Conservation (phyloP, 164 flowering plant genomes). For the Hamamelis virginiana region DNA sequence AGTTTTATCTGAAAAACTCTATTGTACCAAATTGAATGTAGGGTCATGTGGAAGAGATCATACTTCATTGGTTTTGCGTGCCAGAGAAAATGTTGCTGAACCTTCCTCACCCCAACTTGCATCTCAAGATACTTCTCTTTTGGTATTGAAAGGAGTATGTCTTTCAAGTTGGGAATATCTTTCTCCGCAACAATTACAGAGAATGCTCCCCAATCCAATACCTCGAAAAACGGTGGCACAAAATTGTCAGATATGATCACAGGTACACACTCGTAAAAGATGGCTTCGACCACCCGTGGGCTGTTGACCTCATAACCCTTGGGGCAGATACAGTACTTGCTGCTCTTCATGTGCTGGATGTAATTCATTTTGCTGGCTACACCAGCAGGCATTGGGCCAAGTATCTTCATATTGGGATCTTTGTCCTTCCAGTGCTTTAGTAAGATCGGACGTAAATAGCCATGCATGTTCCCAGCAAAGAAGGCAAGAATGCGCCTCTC, state of each 20-base stretch:
- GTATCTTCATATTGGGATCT: conserved; percentile 59
- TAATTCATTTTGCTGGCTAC: conserved; percentile 67
- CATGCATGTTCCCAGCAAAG: conserved; percentile 68
- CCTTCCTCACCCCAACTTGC: conserved; percentile 58
- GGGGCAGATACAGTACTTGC: conserved; percentile 69
- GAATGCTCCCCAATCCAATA: conserved; percentile 58
- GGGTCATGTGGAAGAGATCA: conserved; percentile 68
- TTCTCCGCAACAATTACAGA: conserved; percentile 59
- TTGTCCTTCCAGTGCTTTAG: conserved; percentile 56
- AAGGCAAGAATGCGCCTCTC: conserved; percentile 56
- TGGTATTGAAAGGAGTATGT: conserved; percentile 47
- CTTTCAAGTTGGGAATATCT: conserved; percentile 53
- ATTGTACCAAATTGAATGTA: conserved; percentile 68
- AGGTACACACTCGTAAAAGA: conserved; percentile 72
- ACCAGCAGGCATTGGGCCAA: conserved; percentile 63
- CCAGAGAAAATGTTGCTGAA: conserved; percentile 65
- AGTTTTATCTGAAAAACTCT: conserved; percentile 52
- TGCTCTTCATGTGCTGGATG: conserved; percentile 66
- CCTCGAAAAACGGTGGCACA: conserved; percentile 69
- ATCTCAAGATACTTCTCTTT: conserved; percentile 45
- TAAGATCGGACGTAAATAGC: conserved; percentile 57
- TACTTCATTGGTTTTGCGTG: conserved; percentile 55
- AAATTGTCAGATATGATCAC: conserved; percentile 73
- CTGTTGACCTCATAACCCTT: conserved; percentile 74
- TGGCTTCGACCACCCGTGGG: conserved; percentile 62